Base-by-base conservation (phyloP, 129 eudicot genomes). In the Flaveria robusta region DNA sequence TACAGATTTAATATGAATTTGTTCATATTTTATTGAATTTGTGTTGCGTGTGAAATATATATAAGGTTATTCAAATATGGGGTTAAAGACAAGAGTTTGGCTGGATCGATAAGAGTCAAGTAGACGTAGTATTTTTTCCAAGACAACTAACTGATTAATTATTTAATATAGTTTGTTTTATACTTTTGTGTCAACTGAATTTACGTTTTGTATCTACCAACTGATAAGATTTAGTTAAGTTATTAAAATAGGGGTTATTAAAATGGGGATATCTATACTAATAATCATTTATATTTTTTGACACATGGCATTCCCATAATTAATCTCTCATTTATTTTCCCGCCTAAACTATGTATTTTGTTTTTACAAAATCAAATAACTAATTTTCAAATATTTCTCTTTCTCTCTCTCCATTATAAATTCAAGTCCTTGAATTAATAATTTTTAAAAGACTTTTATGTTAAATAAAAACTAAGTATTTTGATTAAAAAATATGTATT, bases 31-130 rank as follows among this genome's bases (percentile, higher is more conserved):
- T 66, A 66, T 15, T 37, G 14, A 37, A 9, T 67, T n/a, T 67
- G 15, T 41, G 10, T 41, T 66, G 72, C 31, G 72, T 39, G 52
- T 67, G 34, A 67, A 18, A 42, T 20, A 67, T 67, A 12, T 41
- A 0, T 37, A n/a, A 34, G 12, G 52, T 19, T 67, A 67, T 67
- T 67, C 5, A 42, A 41, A 67, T 67, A 67, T 42, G 20, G 16
- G 20, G 72, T 41, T 18, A 67, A 41, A 67, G 72, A 41, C 72
- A 67, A 67, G 47, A 41, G 72, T 67, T 67, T 67, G 72, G n/a
- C 51, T 2, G 52, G 31, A 67, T 67, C 72, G 52, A 42, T 67
- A 41, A 29, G 10, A 20, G 29, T 67, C 18, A 42, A 18, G 47
- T 23, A 24, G 15, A 46, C 24, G 19, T 42, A 26, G 50, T 20